Evolutionary conservation across 2,329 filamentous ascomycete genomes (phyloP), one percentile per base, ranked within the genome.

Genomic region (Scleromitrula shiraiana): DNA sequence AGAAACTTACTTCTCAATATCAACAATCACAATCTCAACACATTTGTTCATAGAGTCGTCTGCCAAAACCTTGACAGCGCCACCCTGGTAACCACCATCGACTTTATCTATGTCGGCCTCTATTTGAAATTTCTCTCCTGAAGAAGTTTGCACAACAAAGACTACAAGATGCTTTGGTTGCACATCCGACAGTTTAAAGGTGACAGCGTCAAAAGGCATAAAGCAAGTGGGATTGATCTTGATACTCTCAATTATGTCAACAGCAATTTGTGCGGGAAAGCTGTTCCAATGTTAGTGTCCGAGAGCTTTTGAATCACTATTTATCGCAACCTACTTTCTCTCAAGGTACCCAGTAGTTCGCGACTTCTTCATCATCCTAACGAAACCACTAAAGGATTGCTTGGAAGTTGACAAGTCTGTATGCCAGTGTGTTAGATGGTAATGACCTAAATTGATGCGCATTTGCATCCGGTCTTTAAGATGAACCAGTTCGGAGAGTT

Each of bases 391-490:
- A 27, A 58, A 60, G 5, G 41, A 24, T 24, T 51, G 53, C 9
- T 53, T 27, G 6, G 29, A 37, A 8, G 53, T 36, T 14, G 19
- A 17, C 32, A 63, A 59, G 4, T 42, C 48, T 15, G 48, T 49
- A 10, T 43, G 54, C 36, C 54, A 62, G 10, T 51, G 44, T 14
- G 23, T 50, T 1, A 65, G 42, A 24, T 53, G 43, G 7, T 60
- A 27, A 33, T 59, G 53, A 14, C 62, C 63, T 46, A 64, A 63
- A 26, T 61, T 53, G 7, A 64, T 52, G 17, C 63, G 54, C 59
- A 65, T 62, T 27, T 54, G 52, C 60, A 64, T 62, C 53, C 56
- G 55, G 22, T 49, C 51, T 26, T 56, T 59, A 3, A 60, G 23
- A 12, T 53, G 50, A 24, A 54, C 54, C 7, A 63, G 52, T 4